These are phyloP conservation scores for Geotrichum reessii DNA, from an alignment of 1,139 yeast species.

Conservation along the genomic window DNA sequence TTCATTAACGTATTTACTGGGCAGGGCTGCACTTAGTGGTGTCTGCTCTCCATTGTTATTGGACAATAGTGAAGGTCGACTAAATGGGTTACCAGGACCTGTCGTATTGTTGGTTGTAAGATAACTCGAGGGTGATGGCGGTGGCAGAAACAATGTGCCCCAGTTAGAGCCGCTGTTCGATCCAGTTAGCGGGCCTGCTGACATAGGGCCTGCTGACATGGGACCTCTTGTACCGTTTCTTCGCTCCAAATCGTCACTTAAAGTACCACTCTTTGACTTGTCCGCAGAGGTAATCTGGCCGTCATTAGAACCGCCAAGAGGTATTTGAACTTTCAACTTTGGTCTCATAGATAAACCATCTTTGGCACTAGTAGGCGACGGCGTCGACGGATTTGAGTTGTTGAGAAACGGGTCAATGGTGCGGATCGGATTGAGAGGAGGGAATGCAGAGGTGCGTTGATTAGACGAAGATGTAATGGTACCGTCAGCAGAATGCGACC, in stretches of 20 bases:
- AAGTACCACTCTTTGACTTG: constrained; percentile 10
- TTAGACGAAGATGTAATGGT: not conserved
- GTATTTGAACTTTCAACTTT: constrained; percentile 39
- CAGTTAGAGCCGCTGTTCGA: constrained; percentile 8
- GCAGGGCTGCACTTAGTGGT: constrained; percentile 39
- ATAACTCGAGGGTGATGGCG: constrained; percentile 18
- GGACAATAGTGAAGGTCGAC: constrained; percentile 27
- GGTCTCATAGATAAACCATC: constrained; percentile 30
- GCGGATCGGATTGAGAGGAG: constrained; percentile 8
- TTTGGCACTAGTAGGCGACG: constrained; percentile 12
- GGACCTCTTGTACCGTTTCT: constrained; percentile 19
- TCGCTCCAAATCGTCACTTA: constrained; percentile 27
- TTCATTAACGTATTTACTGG: constrained; percentile 39
- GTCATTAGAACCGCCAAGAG: constrained; percentile 23
- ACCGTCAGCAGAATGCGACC: constrained; percentile 11
- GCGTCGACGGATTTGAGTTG: constrained; percentile 7
- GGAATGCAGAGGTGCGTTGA: constrained; percentile 5
- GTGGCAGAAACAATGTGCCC: constrained; percentile 16
- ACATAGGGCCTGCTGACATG: constrained; percentile 17
- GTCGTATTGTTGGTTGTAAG: constrained; percentile 4
- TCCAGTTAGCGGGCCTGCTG: constrained; percentile 13
- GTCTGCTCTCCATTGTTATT: constrained; percentile 36
- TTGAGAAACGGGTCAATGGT: constrained; percentile 8
- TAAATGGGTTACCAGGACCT: constrained; percentile 18
- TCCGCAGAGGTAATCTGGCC: constrained; percentile 16